Evolutionary conservation across 2,329 filamentous ascomycete genomes (phyloP).

Genomic region (Paecilomyces fulvus): DNA sequence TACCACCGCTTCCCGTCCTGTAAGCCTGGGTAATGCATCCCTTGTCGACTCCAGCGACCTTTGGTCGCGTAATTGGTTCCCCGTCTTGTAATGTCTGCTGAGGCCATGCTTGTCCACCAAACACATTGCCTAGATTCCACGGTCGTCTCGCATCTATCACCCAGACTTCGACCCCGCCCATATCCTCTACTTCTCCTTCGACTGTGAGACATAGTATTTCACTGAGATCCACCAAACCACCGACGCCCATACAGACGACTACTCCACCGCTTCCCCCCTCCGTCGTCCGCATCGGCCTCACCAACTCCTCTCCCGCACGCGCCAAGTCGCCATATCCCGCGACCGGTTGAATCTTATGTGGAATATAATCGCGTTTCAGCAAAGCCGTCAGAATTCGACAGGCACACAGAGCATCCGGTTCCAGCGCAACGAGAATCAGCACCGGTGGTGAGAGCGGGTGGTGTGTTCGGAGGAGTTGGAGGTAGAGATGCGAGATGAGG

Average conservation of each 20-base stretch:
- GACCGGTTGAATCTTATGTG: slow-evolving; percentile 93
- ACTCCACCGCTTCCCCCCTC: slow-evolving; percentile 79
- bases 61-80: slow-evolving; percentile 34
- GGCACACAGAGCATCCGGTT: slow-evolving; percentile 90
- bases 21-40: slow-evolving; percentile 67
- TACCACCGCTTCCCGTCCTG: slow-evolving; percentile 70
- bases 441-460: slow-evolving; percentile 89
- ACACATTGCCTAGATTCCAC: slow-evolving; percentile 92
- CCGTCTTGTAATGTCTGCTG: slow-evolving; percentile 44
- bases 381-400: slow-evolving; percentile 87
- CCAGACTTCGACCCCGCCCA: slow-evolving; percentile 90
- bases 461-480: slow-evolving; percentile 74
- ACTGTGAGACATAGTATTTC: slow-evolving; percentile 65
- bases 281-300: slow-evolving; percentile 76
- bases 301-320: slow-evolving; percentile 67
- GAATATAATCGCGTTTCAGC: slow-evolving; percentile 96
- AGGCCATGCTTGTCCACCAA: slow-evolving; percentile 58
- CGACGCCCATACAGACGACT: slow-evolving; percentile 86
- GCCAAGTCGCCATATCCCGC: slow-evolving; percentile 85
- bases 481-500: slow-evolving; percentile 84
- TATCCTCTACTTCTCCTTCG: slow-evolving; percentile 54
- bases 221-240: slow-evolving; percentile 81
- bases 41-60: slow-evolving; percentile 58
- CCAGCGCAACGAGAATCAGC: slow-evolving; percentile 82
- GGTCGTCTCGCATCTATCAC: slow-evolving; percentile 83